Percentiles rank a stretch among this genome's conserved stretches.
These are phyloP conservation scores for Termitomyces eurrhizus DNA, from an alignment of 768 basidiomycete genomes.

Conservation along the genomic window DNA sequence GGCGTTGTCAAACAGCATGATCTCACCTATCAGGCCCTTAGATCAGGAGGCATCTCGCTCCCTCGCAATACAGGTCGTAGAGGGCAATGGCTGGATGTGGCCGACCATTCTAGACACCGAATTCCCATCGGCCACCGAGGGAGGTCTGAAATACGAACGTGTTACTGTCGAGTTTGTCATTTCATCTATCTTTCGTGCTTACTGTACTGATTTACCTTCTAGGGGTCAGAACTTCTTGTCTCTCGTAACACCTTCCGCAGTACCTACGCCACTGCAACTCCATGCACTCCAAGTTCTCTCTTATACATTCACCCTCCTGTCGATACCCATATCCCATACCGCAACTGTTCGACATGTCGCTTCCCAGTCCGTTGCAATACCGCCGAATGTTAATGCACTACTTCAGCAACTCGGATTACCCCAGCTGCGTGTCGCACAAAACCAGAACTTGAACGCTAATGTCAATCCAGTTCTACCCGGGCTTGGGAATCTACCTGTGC, in stretches of 20 bases:
- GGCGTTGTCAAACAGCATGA: slow-evolving; percentile 23
- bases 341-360: slow-evolving; percentile 20
- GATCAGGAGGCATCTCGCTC: slow-evolving; percentile 19
- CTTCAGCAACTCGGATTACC: slow-evolving; percentile 65
- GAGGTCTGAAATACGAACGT: slow-evolving; percentile 39
- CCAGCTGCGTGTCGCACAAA: slow-evolving; percentile 36
- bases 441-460: slow-evolving; percentile 30
- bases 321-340: slow-evolving; percentile 25
- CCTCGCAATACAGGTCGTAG: slow-evolving; percentile 30
- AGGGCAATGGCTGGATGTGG: slow-evolving; percentile 44
- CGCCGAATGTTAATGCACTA: slow-evolving; percentile 54
- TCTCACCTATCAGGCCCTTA: background rate
- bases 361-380: slow-evolving; percentile 30
- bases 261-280: slow-evolving; percentile 54
- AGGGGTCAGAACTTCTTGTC: slow-evolving; percentile 55
- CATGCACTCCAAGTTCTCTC: slow-evolving; percentile 66
- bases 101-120: slow-evolving; percentile 45
- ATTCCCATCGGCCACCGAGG: slow-evolving; percentile 35
- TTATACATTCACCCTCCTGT: slow-evolving; percentile 49
- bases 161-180: slow-evolving; percentile 36
- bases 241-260: slow-evolving; percentile 38
- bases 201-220: slow-evolving; percentile 9
- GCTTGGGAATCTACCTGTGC: slow-evolving; percentile 57
- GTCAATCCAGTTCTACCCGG: slow-evolving; percentile 32
- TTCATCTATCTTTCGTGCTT: background rate